Conservation (phyloP, 2,329 filamentous ascomycete genomes). For the Pseudocercospora fuligena region DNA sequence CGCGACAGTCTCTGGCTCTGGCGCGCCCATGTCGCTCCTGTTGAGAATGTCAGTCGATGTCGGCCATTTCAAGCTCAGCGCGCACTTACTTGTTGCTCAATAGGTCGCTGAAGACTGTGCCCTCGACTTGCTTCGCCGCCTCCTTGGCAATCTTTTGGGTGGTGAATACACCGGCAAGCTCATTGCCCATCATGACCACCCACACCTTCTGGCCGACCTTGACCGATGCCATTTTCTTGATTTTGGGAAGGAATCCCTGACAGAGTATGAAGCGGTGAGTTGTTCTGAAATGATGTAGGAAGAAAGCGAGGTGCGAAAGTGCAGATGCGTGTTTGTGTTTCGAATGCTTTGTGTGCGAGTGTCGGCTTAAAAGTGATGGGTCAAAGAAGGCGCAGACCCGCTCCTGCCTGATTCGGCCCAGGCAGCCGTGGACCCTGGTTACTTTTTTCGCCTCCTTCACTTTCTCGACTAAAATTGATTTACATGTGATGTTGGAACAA, state of each 20-base stretch:
- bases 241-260: neutral
- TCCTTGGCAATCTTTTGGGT: neutral
- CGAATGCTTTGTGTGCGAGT: neutral
- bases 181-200: neutral
- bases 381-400: neutral
- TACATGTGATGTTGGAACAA: neutral
- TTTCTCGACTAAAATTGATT: neutral
- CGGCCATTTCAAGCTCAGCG: neutral
- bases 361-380: neutral
- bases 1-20: neutral
- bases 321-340: neutral
- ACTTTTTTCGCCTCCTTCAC: neutral
- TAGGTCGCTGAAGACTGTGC: neutral
- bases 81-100: neutral
- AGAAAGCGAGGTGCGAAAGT: neutral
- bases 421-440: neutral
- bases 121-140: neutral
- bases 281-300: neutral
- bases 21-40: neutral
- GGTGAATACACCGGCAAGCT: neutral
- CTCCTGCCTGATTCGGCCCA: constrained; percentile 6
- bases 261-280: neutral
- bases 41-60: neutral
- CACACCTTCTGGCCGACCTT: neutral
- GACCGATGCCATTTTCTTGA: neutral